Evolutionary conservation across 2,329 filamentous ascomycete species (phyloP), one percentile per base, ranked within the genome.

Genomic region (Calonectria pseudoturangicola): DNA sequence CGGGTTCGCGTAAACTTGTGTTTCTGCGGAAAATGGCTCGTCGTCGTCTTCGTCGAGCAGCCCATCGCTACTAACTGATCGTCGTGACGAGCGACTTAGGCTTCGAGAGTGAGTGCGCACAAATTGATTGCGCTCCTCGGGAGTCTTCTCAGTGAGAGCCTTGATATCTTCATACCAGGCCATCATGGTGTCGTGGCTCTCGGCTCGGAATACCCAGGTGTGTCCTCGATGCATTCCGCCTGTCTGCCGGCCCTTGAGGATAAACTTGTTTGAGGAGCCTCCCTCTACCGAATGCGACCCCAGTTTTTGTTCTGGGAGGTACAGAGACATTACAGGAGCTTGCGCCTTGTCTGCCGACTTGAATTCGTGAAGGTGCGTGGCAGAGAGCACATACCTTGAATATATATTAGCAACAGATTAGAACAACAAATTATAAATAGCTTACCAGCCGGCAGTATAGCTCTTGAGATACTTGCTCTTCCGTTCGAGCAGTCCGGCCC

Each of bases 401-500:
- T n/a, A 30, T 16, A 27, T 10, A 67, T 77, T 68, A 78, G 72
- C 28, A 41, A 39, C 36, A 9, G 33, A 28, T 5, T 13, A 21
- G 2, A 47, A 43, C 18, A 67, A 4, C 15, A 43, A 58, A 28
- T 18, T 12, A n/a, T 15, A 12, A 13, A 62, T 30, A 13, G 81
- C 93, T 85, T 87, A 96, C 96, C 96, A 98, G 81, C 96, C 96
- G 30, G 95, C 94, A 9, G 96, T 97, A 84, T 98, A 98, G 83
- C 96, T 98, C 88, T 98, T 98, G 74, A 99, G 87, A 81, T 98
- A 99, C 83, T 98, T 99, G 90, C 95, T 98, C 92, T 98, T 98
- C 77, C 97, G 93, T 87, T 99, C 97, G 43, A 99, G 88, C 85
- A 98, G 92, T 3, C 97, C 97, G 25, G 95, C 95, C 73, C 96